These are phyloP conservation scores for Scutellaria baicalensis DNA, from an alignment of 257 asterid species.

Conservation along the genomic window DNA sequence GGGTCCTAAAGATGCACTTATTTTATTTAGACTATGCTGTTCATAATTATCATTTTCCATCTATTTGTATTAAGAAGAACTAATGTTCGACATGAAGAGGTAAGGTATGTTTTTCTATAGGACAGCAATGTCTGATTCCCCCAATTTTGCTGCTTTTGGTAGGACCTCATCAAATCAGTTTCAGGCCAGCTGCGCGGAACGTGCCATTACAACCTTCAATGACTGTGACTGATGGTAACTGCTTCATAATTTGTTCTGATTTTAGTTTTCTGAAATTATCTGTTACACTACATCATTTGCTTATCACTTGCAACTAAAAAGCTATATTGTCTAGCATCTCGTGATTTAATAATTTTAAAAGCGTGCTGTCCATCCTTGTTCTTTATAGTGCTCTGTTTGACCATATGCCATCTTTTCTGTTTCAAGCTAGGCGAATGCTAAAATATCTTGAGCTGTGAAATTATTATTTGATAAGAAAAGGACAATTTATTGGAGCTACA, in stretches of 20 bases:
- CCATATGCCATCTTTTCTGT: neutral
- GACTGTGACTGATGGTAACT: constrained; percentile 88
- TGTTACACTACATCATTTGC: neutral
- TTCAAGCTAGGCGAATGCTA: neutral
- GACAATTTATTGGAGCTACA: no score
- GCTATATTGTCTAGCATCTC: neutral
- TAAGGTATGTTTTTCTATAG: neutral
- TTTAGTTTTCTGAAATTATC: neutral
- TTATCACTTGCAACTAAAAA: neutral
- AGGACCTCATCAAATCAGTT: constrained; percentile 96
- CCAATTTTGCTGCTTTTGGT: neutral
- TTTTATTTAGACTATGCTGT: neutral
- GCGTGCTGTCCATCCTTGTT: neutral
- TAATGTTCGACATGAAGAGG: neutral
- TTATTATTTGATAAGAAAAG: no score
- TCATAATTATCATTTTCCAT: neutral
- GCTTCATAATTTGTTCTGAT: neutral
- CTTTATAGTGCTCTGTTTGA: neutral
- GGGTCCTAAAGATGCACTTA: neutral
- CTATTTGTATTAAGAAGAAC: neutral
- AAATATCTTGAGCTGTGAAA: neutral
- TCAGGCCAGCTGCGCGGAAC: constrained; percentile 73
- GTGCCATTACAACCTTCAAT: constrained; percentile 81
- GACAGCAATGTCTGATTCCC: neutral
- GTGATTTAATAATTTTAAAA: neutral